Evolutionary conservation across 2,329 filamentous ascomycete genomes (phyloP), one percentile per base, ranked within the genome.

Genomic region (Beauveria sp.): DNA sequence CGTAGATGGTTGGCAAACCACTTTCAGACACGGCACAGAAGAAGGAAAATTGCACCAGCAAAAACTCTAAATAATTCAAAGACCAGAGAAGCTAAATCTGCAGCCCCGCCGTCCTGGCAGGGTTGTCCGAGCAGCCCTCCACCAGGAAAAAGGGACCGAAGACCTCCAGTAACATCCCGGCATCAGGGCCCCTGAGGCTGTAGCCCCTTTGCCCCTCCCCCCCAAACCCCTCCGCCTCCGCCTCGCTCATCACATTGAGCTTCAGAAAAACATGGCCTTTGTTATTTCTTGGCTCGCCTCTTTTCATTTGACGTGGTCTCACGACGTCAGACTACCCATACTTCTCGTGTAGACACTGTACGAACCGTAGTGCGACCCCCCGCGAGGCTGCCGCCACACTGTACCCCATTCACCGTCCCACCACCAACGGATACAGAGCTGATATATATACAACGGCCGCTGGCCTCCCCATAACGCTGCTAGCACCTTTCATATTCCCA

Each of bases 51-150:
- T 48, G 22, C 40, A 43, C 18, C 43, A n/a, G 10, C 8, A 9
- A 53, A 40, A 53, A 16, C 5, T n/a, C 10, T 24, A 52, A 53
- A 53, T 12, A 40, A 40, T 3, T 10, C 49, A n/a, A 20, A 20
- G 12, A 52, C 34, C 14, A 52, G n/a, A n/a, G 18, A 49, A 52
- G 34, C 34, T 20, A 22, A 22, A 20, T 31, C 18, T 28, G 31
- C 8, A 9, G 50, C 51, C 51, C 51, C 51, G 34, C 2, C 51
- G 34, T 5, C 51, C 8, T 46, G 40, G 24, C 53, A 55, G 24
- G 53, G 53, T 56, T 56, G 53, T 55, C 53, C 40, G 53, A 45
- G 40, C 53, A 56, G 53, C 53, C 53, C 53, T 45, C 53, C 38
- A 28, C 38, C 18, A 22, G 8, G 40, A 55, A 28, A 38, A 45